These are phyloP conservation scores for Rhododendron molle DNA, from an alignment of 148 eudicot genomes.

Conservation along the genomic window DNA sequence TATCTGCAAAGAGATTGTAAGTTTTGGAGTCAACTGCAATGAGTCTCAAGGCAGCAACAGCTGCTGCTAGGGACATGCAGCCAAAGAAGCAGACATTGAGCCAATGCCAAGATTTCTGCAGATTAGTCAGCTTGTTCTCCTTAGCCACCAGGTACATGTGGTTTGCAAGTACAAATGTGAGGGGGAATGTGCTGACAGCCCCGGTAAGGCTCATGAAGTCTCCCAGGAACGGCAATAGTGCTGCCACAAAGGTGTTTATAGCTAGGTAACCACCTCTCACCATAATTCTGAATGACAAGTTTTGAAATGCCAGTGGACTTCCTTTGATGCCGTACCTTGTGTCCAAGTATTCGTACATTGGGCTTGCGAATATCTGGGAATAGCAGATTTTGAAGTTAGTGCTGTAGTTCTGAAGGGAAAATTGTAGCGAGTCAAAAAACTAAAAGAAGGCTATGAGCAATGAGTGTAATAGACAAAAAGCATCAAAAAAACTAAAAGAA, in stretches of 20 bases:
- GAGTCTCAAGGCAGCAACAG: conserved; percentile 71
- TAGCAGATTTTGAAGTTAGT: not conserved
- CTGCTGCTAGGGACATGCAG: conserved; percentile 56
- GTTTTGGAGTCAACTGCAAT: conserved; percentile 61
- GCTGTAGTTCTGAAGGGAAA: not conserved
- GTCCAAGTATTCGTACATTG: conserved; percentile 93
- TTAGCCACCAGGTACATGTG: conserved; percentile 88
- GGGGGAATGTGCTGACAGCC: conserved; percentile 91
- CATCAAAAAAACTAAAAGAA: not conserved
- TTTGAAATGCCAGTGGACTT: conserved; percentile 43
- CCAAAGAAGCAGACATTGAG: conserved; percentile 66
- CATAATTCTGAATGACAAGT: conserved; percentile 49
- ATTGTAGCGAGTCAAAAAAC: not conserved
- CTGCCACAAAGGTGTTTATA: conserved; percentile 67
- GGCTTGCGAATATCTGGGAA: conserved; percentile 89
- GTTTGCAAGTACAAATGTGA: conserved; percentile 85
- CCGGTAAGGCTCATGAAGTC: conserved; percentile 98
- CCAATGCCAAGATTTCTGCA: conserved; percentile 90
- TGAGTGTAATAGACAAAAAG: not conserved
- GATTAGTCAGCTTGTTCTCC: conserved; percentile 35
- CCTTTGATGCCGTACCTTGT: conserved; percentile 74
- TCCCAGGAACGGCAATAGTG: conserved; percentile 81
- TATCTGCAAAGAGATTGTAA: conserved; percentile 71
- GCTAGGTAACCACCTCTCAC: conserved; percentile 82
- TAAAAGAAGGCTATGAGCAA: too few relatives aligned